phyloP scores from a whole-genome alignment of 2,329 filamentous ascomycete species.

The Allantophomopsis cytisporea region DNA sequence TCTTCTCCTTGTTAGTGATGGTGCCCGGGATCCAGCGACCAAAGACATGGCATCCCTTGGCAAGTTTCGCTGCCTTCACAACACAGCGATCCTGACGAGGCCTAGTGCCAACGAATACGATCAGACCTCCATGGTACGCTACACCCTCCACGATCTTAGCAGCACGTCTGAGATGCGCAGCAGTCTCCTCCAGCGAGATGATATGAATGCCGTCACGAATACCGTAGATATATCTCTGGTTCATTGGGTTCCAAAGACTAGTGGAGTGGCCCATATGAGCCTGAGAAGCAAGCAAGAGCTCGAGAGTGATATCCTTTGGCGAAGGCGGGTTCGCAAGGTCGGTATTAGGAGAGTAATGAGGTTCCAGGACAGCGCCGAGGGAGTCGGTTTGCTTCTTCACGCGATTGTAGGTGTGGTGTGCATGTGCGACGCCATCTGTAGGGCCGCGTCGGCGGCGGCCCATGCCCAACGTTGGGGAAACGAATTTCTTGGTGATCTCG shows the following conservation, averaged over 20 bases:
- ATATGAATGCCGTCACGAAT: slow-evolving; percentile 82
- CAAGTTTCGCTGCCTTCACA: slow-evolving; percentile 65
- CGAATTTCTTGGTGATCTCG: slow-evolving; percentile 6
- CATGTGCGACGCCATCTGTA: slow-evolving; percentile 4
- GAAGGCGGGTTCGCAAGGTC: slow-evolving; percentile 60
- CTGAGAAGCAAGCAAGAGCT: slow-evolving; percentile 79
- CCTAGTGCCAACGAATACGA: slow-evolving; percentile 84
- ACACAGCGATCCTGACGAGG: slow-evolving; percentile 70
- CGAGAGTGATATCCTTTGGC: slow-evolving; percentile 73
- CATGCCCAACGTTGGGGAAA: slow-evolving; percentile 11
- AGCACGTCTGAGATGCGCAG: slow-evolving; percentile 79
- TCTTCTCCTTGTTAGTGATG: slow-evolving; percentile 87
- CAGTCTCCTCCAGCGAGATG: slow-evolving; percentile 80
- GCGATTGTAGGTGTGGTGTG: slow-evolving; percentile 11
- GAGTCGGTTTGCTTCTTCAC: slow-evolving; percentile 29
- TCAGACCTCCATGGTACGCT: slow-evolving; percentile 65
- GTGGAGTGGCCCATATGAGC: slow-evolving; percentile 84
- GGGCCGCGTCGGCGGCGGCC: background rate
- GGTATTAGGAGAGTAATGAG: slow-evolving; percentile 50
- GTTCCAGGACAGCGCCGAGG: slow-evolving; percentile 34
- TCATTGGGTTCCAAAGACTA: slow-evolving; percentile 86
- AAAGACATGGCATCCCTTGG: slow-evolving; percentile 76
- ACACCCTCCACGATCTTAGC: slow-evolving; percentile 88
- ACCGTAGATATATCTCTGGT: slow-evolving; percentile 88
- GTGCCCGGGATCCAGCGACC: slow-evolving; percentile 84